A percentile compares a stretch with the other conserved stretches of the same genome.
Conservation (phyloP, 768 basidiomycete species). For the Lentinus brumalis region DNA sequence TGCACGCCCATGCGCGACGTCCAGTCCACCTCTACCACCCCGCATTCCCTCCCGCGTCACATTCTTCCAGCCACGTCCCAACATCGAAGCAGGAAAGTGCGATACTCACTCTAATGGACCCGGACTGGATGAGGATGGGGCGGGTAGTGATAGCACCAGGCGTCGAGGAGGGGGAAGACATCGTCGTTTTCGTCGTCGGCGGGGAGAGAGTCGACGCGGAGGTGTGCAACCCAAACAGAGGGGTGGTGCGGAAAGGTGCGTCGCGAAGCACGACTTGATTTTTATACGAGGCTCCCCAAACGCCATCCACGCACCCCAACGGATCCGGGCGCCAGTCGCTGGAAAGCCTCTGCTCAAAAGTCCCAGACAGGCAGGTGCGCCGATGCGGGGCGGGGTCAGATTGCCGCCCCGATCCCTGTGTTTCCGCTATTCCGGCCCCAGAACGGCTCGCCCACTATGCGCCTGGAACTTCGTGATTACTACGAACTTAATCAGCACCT, state of each 20-base stretch:
- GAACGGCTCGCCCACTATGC: background rate
- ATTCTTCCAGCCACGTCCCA: background rate
- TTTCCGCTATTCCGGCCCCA: conserved; percentile 13
- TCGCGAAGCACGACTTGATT: background rate
- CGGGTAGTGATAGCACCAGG: conserved; percentile 26
- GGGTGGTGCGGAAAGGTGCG: conserved; percentile 14
- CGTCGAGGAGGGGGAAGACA: conserved; percentile 24
- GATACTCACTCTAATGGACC: conserved; percentile 34
- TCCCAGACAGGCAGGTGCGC: conserved; percentile 7
- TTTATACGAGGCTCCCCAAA: conserved; percentile 21
- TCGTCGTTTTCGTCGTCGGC: conserved; percentile 15
- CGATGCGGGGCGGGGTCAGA: background rate
- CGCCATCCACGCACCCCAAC: conserved; percentile 18
- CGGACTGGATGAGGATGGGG: conserved; percentile 36
- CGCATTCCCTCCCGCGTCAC: background rate
- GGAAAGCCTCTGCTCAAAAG: conserved; percentile 14
- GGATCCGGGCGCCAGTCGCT: conserved; percentile 15
- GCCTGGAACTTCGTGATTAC: too few species aligned
- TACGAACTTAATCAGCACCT: too few species aligned
- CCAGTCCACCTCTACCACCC: background rate
- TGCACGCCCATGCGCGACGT: background rate
- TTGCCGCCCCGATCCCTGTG: conserved; percentile 12
- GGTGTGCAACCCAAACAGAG: conserved; percentile 10
- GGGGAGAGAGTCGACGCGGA: conserved; percentile 12
- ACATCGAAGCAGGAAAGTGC: background rate